Base-by-base conservation (phyloP, 1,284 basidiomycete species). In the Irpex sp. region DNA sequence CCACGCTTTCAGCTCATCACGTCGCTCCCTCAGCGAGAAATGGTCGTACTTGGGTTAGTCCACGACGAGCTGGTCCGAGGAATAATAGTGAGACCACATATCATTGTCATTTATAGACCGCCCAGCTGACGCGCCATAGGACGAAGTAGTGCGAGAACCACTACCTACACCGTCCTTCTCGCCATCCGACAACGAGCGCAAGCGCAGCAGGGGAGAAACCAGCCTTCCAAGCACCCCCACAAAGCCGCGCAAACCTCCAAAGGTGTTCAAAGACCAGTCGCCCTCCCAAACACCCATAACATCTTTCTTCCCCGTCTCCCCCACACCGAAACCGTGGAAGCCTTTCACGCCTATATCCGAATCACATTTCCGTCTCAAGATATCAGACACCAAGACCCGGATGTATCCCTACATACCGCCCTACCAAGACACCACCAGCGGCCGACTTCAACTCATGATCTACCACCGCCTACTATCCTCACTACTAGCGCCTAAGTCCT, bases 321-420 rank as follows among this genome's bases (percentile, higher is more conserved):
- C 54, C 21, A 10, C 49, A 8, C 36, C 51, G 14, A 9, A 48
- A 53, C 18, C 51, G 28, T 14, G 51, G 28, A 55, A 18, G 28
- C 16, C 53, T 16, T 5, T 23, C 18, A 5, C 57, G 10, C 47
- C 45, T 14, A n/a, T 33, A 55, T 4, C 2, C 3, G 53, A 57
- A 14, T 61, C 58, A 45, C 74, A 63, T 14, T 74, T 73, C 69
- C 73, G 65, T 35, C 74, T 94, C 0, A 78, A 76, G 61, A 71
- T 95, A 5, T 76, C 85, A 16, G 93, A 95, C 69, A 90, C 86
- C 57, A 95, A 95, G 72, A 93, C 92, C 5, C 82, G 93, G n/a
- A 77, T 75, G 5, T 72, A 71, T 0, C 68, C 76, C 0, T 78
- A 73, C 6, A 64, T 94, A 2, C 93, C 93, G 0, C 71, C 76